A percentile compares a stretch with the other conserved stretches of the same genome.
These are phyloP conservation scores for Leonotis leonurus DNA, from an alignment of 257 asterid species.

Conservation along the genomic window DNA sequence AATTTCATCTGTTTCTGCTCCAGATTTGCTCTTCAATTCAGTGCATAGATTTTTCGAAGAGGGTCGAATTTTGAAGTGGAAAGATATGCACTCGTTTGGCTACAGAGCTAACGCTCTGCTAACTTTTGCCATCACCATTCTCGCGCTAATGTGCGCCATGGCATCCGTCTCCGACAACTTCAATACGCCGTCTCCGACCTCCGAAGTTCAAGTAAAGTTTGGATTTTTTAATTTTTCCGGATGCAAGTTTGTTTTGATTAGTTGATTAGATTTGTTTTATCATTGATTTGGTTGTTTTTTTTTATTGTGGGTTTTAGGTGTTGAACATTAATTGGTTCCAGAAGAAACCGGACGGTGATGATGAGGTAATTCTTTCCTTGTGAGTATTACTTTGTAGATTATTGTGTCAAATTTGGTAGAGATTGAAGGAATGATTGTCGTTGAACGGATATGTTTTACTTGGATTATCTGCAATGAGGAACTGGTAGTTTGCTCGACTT, in stretches of 20 bases:
- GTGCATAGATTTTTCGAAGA: not conserved
- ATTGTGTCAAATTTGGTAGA: not conserved
- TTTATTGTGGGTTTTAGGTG: conserved; percentile 34
- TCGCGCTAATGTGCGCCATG: conserved; percentile 83
- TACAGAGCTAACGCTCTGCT: conserved; percentile 81
- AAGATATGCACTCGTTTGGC: conserved; percentile 62
- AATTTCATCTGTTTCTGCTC: conserved; percentile 1
- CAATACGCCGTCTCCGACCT: conserved; percentile 62
- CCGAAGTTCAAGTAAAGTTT: conserved; percentile 64
- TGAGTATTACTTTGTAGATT: not conserved
- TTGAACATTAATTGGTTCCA: conserved; percentile 86
- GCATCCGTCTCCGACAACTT: conserved; percentile 83
- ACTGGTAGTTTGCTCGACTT: too few species aligned
- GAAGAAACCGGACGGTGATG: conserved; percentile 85
- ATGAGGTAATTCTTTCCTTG: conserved; percentile 49
- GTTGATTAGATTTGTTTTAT: not conserved
- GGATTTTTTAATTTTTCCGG: not conserved
- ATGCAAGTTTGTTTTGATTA: not conserved
- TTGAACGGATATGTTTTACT: too few species aligned
- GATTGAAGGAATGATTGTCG: not conserved
- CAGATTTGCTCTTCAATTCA: conserved; percentile 8
- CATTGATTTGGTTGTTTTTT: conserved; percentile 12
- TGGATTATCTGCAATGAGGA: not conserved
- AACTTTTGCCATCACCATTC: conserved; percentile 69
- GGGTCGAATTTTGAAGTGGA: conserved; percentile 8